Conservation (phyloP, 352 stramenopile genomes). For the Pythium folliculosum region DNA sequence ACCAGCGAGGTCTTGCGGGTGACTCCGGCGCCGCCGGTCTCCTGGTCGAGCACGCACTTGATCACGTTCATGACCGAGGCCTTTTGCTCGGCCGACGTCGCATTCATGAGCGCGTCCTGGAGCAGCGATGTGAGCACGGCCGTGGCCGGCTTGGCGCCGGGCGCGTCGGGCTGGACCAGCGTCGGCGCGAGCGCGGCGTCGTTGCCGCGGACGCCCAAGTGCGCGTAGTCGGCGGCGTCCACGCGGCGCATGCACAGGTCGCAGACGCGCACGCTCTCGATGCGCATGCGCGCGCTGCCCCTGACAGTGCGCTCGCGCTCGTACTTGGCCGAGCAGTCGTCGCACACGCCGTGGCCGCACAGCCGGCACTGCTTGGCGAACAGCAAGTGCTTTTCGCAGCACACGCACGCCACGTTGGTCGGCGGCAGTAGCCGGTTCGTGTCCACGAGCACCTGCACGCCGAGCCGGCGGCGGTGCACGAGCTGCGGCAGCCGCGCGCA, state of each 20-base stretch:
- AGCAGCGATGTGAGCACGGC: slow-evolving; percentile 42
- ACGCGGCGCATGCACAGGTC: slow-evolving; percentile 55
- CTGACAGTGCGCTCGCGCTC: slow-evolving; percentile 31
- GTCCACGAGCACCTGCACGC: slow-evolving; percentile 52
- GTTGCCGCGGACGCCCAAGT: slow-evolving; percentile 24
- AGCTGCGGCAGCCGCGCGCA: slow-evolving; percentile 41
- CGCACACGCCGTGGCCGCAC: slow-evolving; percentile 62
- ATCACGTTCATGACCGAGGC: slow-evolving; percentile 52
- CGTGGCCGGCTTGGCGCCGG: slow-evolving; percentile 25
- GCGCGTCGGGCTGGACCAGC: slow-evolving; percentile 20
- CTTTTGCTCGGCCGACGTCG: slow-evolving; percentile 36
- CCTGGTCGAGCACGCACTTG: slow-evolving; percentile 47
- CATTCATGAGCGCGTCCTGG: slow-evolving; percentile 39
- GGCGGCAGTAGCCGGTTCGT: slow-evolving; percentile 41
- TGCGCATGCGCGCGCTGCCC: slow-evolving; percentile 9
- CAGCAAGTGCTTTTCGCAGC: slow-evolving; percentile 55
- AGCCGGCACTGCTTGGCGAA: slow-evolving; percentile 56
- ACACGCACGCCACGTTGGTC: slow-evolving; percentile 57
- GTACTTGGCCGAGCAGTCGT: slow-evolving; percentile 42
- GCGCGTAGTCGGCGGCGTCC: slow-evolving; percentile 55
- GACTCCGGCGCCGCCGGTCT: slow-evolving; percentile 13
- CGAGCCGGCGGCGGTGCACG: slow-evolving; percentile 57
- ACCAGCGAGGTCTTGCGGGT: background rate
- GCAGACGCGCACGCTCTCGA: slow-evolving; percentile 49
- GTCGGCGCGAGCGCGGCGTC: slow-evolving; percentile 26